Percentiles rank a stretch among this genome's conserved stretches.
These are phyloP conservation scores for Nematocida sp. DNA, from an alignment of 371 early-diverging fungal genomes.

Conservation along the genomic window DNA sequence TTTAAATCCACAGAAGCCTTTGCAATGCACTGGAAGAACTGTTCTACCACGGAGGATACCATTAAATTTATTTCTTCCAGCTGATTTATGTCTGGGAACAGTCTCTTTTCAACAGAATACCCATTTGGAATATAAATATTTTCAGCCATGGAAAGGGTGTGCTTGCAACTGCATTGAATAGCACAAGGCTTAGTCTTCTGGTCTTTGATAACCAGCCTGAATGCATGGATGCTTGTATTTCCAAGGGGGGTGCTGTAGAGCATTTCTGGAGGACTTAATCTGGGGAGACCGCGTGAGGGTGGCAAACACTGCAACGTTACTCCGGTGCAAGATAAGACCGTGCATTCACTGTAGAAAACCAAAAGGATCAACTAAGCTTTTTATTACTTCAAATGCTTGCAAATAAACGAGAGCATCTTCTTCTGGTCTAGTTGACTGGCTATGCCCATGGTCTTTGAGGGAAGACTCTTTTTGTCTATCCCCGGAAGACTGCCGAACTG, in stretches of 20 bases:
- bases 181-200: constrained; percentile 3
- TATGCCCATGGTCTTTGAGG: background rate
- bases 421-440: background rate
- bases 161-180: constrained; percentile 41
- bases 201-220: constrained; percentile 35
- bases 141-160: constrained; percentile 8
- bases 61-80: constrained; percentile 13
- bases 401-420: constrained; percentile 29
- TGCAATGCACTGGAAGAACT: constrained; percentile 9
- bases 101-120: background rate
- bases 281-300: constrained; percentile 51
- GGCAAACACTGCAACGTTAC: constrained; percentile 56
- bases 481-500: constrained; percentile 16
- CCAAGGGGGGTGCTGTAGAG: constrained; percentile 42
- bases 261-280: constrained; percentile 36
- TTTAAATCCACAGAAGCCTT: background rate
- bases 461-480: constrained; percentile 13
- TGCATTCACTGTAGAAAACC: constrained; percentile 32
- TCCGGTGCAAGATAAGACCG: constrained; percentile 46
- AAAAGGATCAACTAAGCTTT: background rate
- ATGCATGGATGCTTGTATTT: constrained; percentile 44
- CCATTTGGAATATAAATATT: constrained; percentile 47
- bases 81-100: background rate
- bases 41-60: constrained; percentile 4
- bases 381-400: constrained; percentile 23